Percentiles rank a stretch among this genome's conserved stretches.
Evolutionary conservation across 1,139 yeast species (phyloP).

Genomic region (Suzukiozyma palmioleophila): DNA sequence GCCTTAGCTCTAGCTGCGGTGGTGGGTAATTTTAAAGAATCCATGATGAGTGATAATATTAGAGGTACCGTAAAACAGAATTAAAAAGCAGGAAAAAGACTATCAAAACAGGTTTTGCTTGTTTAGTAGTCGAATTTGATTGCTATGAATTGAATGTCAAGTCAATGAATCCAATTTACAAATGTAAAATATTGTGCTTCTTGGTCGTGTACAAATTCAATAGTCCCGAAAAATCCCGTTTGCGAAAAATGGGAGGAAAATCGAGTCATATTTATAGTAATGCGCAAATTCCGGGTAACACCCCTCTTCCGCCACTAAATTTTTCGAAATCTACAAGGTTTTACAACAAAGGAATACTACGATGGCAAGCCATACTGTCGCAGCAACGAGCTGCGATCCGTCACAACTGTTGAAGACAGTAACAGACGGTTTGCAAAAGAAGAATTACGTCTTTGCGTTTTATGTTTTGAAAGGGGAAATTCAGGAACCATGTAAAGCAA

Average conservation of each 20-base stretch:
- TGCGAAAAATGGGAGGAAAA: conserved; percentile 11
- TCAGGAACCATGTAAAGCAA: too few relatives aligned
- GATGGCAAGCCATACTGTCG: too few relatives aligned
- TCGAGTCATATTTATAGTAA: conserved; percentile 22
- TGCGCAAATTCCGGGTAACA: conserved; percentile 25
- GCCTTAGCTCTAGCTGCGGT: conserved; percentile 80
- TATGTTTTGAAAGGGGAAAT: too few relatives aligned
- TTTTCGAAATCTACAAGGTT: too few relatives aligned
- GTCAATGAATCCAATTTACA: conserved; percentile 35
- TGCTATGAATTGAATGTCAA: conserved; percentile 28
- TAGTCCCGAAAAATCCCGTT: neutral
- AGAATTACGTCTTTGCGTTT: too few relatives aligned
- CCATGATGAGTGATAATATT: conserved; percentile 38
- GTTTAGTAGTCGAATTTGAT: neutral
- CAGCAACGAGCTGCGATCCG: too few relatives aligned
- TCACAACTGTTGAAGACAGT: too few relatives aligned
- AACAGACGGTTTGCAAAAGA: too few relatives aligned
- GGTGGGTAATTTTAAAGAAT: conserved; percentile 70
- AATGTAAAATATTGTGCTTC: neutral
- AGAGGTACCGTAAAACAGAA: neutral
- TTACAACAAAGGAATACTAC: too few relatives aligned
- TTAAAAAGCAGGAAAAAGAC: neutral
- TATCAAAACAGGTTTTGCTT: neutral
- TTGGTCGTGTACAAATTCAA: conserved; percentile 2
- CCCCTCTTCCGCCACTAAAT: neutral